Conservation (phyloP, 2,329 filamentous ascomycete species). For the Colletotrichum coccodes region DNA sequence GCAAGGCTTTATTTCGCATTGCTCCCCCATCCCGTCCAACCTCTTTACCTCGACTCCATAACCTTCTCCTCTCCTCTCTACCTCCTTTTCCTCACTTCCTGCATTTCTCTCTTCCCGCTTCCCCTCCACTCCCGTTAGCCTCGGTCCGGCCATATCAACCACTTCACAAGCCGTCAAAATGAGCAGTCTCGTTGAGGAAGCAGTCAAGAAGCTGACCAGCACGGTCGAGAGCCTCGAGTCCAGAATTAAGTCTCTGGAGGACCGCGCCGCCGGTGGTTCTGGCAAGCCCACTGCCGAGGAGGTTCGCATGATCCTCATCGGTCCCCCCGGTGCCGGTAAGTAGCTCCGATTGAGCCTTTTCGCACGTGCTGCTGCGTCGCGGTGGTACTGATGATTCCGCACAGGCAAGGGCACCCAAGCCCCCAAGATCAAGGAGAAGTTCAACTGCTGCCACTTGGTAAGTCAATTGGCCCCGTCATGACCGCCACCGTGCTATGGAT, state of each 20-base stretch:
- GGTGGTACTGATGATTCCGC: slow-evolving; percentile 8
- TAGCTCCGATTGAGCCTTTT: slow-evolving; percentile 36
- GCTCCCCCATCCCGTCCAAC: slow-evolving; percentile 23
- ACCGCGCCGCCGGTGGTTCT: slow-evolving; percentile 69
- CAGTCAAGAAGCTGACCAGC: slow-evolving; percentile 86
- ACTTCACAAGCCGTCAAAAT: slow-evolving; percentile 65
- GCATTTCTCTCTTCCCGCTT: slow-evolving; percentile 29
- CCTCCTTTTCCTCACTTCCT: slow-evolving; percentile 14
- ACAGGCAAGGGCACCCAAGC: slow-evolving; percentile 99
- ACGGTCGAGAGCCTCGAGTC: slow-evolving; percentile 85
- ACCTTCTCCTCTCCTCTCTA: slow-evolving; percentile 16
- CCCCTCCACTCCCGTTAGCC: slow-evolving; percentile 26
- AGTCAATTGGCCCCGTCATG: slow-evolving; percentile 46
- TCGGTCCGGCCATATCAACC: slow-evolving; percentile 35
- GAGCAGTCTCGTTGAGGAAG: slow-evolving; percentile 83
- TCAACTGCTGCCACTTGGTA: slow-evolving; percentile 96
- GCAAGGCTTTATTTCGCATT: slow-evolving; percentile 31
- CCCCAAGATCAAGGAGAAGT: slow-evolving; percentile 97
- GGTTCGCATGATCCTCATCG: slow-evolving; percentile 97
- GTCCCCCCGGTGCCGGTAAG: slow-evolving; percentile 95
- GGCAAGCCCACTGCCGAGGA: slow-evolving; percentile 66
- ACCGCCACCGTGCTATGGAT: neutral
- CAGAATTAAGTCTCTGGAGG: slow-evolving; percentile 87
- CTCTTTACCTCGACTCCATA: slow-evolving; percentile 18
- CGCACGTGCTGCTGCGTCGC: neutral